These are phyloP conservation scores for Penicillium rolfsii DNA, from an alignment of 2,329 filamentous ascomycete genomes.

Conservation along the genomic window DNA sequence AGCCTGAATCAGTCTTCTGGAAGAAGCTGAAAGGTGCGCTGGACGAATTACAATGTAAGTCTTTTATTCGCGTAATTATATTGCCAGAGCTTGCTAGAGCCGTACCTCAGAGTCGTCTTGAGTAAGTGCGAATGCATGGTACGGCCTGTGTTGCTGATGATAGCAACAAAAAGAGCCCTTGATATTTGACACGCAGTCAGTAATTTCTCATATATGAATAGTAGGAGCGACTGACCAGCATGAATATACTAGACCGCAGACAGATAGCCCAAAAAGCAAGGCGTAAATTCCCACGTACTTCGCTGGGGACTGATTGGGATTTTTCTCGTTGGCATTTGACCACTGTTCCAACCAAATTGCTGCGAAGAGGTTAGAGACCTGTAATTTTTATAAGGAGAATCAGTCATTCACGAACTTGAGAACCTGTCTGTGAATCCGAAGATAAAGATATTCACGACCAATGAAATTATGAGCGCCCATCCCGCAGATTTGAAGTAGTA, in stretches of 20 bases:
- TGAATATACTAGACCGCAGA: not conserved
- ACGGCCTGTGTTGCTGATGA: slow-evolving; percentile 18
- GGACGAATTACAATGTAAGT: not conserved
- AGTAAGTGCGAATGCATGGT: slow-evolving; percentile 19
- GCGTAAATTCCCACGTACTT: slow-evolving; percentile 46
- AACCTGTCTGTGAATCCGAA: slow-evolving; percentile 11
- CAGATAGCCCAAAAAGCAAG: slow-evolving; percentile 8
- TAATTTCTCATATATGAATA: not conserved
- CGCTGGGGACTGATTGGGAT: slow-evolving; percentile 44
- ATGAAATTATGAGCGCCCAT: not conserved
- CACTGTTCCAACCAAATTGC: slow-evolving; percentile 55
- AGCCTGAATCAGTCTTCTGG: slow-evolving; percentile 16
- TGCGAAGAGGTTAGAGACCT: not conserved
- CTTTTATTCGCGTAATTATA: not conserved
- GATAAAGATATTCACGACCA: not conserved
- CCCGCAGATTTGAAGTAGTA: slow-evolving; percentile 18
- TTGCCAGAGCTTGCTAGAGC: not conserved
- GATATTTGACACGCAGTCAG: not conserved
- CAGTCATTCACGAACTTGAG: slow-evolving; percentile 2
- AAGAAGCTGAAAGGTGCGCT: slow-evolving; percentile 28
- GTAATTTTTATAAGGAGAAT: not conserved
- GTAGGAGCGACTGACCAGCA: not conserved
- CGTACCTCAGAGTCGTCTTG: slow-evolving; percentile 17
- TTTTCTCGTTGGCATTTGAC: slow-evolving; percentile 47
- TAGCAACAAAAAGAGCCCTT: slow-evolving; percentile 27